Evolutionary conservation across 2,329 filamentous ascomycete species (phyloP).

Genomic region (Sclerotinia trifoliorum): DNA sequence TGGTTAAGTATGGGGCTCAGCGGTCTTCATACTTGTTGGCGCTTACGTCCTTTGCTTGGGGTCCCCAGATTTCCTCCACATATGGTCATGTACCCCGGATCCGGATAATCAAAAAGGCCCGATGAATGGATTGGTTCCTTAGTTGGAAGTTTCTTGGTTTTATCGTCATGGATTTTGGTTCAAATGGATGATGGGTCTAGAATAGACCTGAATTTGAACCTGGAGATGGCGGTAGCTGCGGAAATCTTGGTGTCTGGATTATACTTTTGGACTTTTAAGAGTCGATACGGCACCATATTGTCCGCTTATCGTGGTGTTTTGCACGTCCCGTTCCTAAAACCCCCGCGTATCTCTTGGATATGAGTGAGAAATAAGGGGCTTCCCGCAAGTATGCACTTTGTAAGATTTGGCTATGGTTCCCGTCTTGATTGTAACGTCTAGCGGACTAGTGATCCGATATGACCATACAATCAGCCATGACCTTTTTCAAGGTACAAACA

Average conservation of each 20-base stretch:
- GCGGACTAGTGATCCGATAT: not conserved
- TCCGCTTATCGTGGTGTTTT: not conserved
- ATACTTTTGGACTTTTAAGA: not conserved
- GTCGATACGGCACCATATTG: not conserved
- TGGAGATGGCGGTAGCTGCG: not conserved
- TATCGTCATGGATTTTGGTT: not conserved
- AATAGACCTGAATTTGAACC: not conserved
- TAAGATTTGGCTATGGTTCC: not conserved
- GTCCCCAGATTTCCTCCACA: slow-evolving; percentile 14
- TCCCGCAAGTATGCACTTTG: not conserved
- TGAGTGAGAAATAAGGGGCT: not conserved
- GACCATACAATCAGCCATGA: not conserved
- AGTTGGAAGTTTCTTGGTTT: not conserved
- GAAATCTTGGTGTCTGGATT: not conserved
- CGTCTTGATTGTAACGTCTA: not conserved
- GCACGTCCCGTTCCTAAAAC: not conserved
- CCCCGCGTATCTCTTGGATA: not conserved
- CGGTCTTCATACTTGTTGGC: not conserved
- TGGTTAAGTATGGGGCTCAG: not conserved
- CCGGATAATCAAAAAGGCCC: slow-evolving; percentile 13
- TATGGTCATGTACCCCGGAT: slow-evolving; percentile 6
- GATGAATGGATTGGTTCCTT: not conserved
- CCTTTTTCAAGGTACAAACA: not conserved
- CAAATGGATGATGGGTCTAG: not conserved
- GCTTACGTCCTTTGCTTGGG: not conserved